Base-by-base conservation (phyloP, 495 filamentous ascomycete species). In the Aspergillus carlsbadensis region DNA sequence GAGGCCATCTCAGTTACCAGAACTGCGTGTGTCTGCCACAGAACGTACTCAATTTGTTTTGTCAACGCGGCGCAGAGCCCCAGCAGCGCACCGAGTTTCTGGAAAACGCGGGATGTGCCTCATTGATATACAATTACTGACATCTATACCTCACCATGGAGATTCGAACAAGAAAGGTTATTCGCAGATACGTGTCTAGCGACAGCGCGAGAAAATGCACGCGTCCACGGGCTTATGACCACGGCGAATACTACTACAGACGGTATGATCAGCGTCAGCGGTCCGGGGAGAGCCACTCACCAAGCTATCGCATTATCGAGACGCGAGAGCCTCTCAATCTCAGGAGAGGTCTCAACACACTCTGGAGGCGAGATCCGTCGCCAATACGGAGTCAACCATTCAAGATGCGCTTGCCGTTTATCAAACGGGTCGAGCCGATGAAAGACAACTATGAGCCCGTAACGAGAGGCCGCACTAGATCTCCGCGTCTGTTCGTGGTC, bases 101-200 rank as follows among this genome's bases (percentile, higher is more conserved):
- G 33, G 39, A 42, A 52, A 58, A 35, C 18, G 14, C 10, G 26
- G 46, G 17, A 60, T 57, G 58, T 61, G 64, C 40, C 49, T 59
- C 10, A 26, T 60, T 44, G 45, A 58, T 13, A 18, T 26, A 41
- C 24, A n/a, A 17, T 40, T 29, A 48, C 56, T 31, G 53, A 62
- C 26, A 17, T 54, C 36, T 54, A 54, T 55, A n/a, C n/a, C n/a
- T 36, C 52, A 34, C 26, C 26, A 55, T 58, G 50, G 61, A 66
- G 54, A 47, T 60, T 37, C 60, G 61, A 51, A 61, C 49, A 42
- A 64, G 45, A 58, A 60, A 60, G 36, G 36, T 66, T 5, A 58
- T 58, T 43, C 52, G 45, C 33, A 46, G 48, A 18, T 54, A 51
- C 41, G 15, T 58, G 18, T 54, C 57, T 21, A 58, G 49, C 18